Percentiles rank a stretch among this genome's conserved stretches.
These are phyloP conservation scores for Phaeoacremonium minimum DNA, from an alignment of 2,329 filamentous ascomycete genomes.

Conservation along the genomic window DNA sequence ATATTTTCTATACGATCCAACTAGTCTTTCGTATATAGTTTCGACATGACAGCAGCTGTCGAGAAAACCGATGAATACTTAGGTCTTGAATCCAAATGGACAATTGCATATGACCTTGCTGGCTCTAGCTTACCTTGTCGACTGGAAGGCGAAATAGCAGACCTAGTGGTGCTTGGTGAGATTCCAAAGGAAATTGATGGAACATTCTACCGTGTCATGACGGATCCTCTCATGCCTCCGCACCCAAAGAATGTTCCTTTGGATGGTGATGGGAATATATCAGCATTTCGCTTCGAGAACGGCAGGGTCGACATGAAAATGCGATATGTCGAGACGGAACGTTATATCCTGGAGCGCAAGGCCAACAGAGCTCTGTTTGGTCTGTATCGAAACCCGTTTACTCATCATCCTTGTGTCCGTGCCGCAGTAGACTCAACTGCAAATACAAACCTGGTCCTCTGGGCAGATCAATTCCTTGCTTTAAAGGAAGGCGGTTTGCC, in stretches of 20 bases:
- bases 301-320: constrained; percentile 23
- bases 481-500: constrained; percentile 35
- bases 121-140: constrained; percentile 13
- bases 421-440: constrained; percentile 29
- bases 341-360: constrained; percentile 22
- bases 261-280: constrained; percentile 32
- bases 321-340: constrained; percentile 29
- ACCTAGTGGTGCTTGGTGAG: constrained; percentile 18
- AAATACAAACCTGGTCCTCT: constrained; percentile 46
- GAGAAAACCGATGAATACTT: neutral
- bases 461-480: constrained; percentile 36
- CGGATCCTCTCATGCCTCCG: constrained; percentile 31
- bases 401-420: constrained; percentile 21
- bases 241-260: constrained; percentile 26
- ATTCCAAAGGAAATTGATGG: constrained; percentile 24
- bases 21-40: no score
- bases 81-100: constrained; percentile 4
- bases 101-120: constrained; percentile 2
- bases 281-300: constrained; percentile 24
- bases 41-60: no score
- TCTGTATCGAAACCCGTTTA: constrained; percentile 26
- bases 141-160: constrained; percentile 13
- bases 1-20: no score
- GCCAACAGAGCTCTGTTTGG: constrained; percentile 24
- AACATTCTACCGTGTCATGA: constrained; percentile 32